Conservation (phyloP, 352 stramenopile species). For the Phytophthora fragariae region DNA sequence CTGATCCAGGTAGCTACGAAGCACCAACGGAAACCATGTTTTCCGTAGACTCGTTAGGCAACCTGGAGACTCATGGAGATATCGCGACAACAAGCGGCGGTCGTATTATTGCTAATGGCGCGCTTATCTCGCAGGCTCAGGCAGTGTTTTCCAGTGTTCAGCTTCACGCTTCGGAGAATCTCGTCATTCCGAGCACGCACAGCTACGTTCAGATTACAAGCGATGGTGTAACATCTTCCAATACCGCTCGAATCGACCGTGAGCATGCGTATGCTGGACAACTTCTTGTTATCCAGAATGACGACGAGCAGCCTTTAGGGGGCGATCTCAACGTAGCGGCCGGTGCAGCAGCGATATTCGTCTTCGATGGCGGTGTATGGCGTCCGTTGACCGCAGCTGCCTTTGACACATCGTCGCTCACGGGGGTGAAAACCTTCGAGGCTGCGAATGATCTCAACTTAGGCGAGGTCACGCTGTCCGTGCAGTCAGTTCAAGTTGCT, state of each 20-base stretch:
- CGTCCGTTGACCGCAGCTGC: constrained; percentile 69
- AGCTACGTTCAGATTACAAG: constrained; percentile 77
- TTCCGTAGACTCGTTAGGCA: constrained; percentile 57
- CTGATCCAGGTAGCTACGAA: not conserved
- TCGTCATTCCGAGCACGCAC: constrained; percentile 65
- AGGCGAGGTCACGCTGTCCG: constrained; percentile 74
- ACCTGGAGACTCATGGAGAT: constrained; percentile 58
- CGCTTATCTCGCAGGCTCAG: constrained; percentile 63
- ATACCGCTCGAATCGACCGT: constrained; percentile 52
- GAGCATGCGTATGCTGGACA: constrained; percentile 58
- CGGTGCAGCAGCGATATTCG: constrained; percentile 60
- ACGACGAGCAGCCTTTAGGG: constrained; percentile 61
- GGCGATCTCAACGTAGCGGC: constrained; percentile 65
- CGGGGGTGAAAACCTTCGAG: constrained; percentile 63
- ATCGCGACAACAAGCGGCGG: constrained; percentile 54
- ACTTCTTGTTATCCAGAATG: constrained; percentile 80
- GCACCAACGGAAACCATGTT: constrained; percentile 35
- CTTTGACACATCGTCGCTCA: constrained; percentile 70
- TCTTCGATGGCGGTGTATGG: constrained; percentile 75
- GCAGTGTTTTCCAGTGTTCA: constrained; percentile 57
- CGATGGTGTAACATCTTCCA: constrained; percentile 48
- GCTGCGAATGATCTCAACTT: constrained; percentile 80
- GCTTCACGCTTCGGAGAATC: constrained; percentile 42
- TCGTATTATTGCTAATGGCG: constrained; percentile 56
- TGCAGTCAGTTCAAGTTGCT: constrained; percentile 67